Evolutionary conservation across 768 basidiomycete species (phyloP).

Genomic region (Neoboletus magnificus): DNA sequence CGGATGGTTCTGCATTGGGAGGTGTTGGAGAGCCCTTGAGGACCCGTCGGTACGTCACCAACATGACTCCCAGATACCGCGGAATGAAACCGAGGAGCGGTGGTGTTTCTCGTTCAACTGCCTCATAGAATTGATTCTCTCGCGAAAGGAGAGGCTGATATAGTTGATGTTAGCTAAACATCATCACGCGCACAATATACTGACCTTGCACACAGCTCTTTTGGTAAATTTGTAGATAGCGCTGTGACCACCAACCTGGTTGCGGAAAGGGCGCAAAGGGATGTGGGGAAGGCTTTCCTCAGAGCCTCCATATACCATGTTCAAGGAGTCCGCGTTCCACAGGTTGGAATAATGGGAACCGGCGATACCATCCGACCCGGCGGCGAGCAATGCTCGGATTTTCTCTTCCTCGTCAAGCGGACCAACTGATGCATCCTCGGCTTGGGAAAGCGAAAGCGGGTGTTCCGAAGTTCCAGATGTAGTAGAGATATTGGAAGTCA

Average conservation of each 20-base stretch:
- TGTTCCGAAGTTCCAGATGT: conserved; percentile 42
- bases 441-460: conserved; percentile 29
- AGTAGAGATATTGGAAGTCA: conserved; percentile 57
- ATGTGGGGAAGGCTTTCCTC: conserved; percentile 78
- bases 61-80: conserved; percentile 98
- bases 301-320: conserved; percentile 43
- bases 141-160: conserved; percentile 88
- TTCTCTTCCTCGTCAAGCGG: conserved; percentile 18
- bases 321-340: conserved; percentile 35
- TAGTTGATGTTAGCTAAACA: conserved; percentile 12
- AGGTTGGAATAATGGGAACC: conserved; percentile 4
- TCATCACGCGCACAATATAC: conserved; percentile 22
- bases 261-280: conserved; percentile 90
- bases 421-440: conserved; percentile 16
- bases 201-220: conserved; percentile 96
- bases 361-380: conserved; percentile 20
- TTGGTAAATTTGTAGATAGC: conserved; percentile 98
- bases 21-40: conserved; percentile 38
- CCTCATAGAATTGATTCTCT: conserved; percentile 97
- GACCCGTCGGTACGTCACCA: conserved; percentile 91
- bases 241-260: conserved; percentile 97
- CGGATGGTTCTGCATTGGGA: conserved; percentile 14
- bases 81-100: conserved; percentile 92
- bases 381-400: neutral
- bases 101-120: conserved; percentile 91